phyloP scores from a whole-genome alignment of 1,139 yeast species.

The Debaryomyces sp. region DNA sequence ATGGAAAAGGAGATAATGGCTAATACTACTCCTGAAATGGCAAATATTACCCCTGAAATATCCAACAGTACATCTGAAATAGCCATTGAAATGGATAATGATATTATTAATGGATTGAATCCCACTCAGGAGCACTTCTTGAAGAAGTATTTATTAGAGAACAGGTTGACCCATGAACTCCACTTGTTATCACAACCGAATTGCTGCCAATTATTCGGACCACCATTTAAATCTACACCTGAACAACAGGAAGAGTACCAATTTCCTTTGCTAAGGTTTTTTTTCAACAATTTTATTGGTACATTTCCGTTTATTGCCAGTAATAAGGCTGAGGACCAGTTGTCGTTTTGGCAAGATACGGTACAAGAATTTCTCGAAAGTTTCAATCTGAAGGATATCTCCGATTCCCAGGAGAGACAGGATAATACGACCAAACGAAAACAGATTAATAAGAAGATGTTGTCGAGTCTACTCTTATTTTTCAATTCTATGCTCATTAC shows the following conservation, averaged over 20 bases:
- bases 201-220: constrained; percentile 69
- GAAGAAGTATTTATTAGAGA: constrained; percentile 73
- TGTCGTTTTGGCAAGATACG: constrained; percentile 72
- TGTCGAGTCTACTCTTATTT: constrained; percentile 63
- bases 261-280: constrained; percentile 70
- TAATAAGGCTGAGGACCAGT: constrained; percentile 46
- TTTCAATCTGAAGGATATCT: constrained; percentile 69
- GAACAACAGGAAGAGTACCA: constrained; percentile 22
- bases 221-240: constrained; percentile 55
- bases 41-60: background rate
- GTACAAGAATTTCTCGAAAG: constrained; percentile 81
- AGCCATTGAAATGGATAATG: constrained; percentile 1
- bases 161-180: constrained; percentile 65
- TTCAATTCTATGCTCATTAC: constrained; percentile 78
- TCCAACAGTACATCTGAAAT: no score
- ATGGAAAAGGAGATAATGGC: background rate
- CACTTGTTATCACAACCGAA: constrained; percentile 56
- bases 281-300: constrained; percentile 61
- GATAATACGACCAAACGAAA: constrained; percentile 74
- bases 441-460: constrained; percentile 60
- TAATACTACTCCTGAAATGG: background rate
- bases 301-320: constrained; percentile 76
- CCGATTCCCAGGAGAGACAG: constrained; percentile 68
- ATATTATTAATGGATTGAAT: constrained; percentile 30
- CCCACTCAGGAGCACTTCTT: constrained; percentile 80